Percentiles rank a stretch among this genome's conserved stretches.
Conservation (phyloP, 2,329 filamentous ascomycete genomes). For the Monascus ruber region DNA sequence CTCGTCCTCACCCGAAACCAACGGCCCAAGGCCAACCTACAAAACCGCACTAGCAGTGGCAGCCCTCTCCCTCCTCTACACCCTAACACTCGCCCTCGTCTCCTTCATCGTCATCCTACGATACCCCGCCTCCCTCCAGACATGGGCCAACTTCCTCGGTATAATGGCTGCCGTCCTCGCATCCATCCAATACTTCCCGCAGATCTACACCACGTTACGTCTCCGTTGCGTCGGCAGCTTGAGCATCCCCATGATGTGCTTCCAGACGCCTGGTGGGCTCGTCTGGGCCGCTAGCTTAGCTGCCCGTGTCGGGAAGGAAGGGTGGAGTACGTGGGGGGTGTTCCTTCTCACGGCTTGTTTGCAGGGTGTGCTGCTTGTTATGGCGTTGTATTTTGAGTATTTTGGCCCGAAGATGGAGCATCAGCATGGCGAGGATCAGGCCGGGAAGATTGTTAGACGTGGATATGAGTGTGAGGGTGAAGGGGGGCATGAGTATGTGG, state of each 20-base stretch:
- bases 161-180: constrained; percentile 68
- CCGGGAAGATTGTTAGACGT: constrained; percentile 5
- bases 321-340: constrained; percentile 94
- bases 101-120: constrained; percentile 56
- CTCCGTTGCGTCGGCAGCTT: constrained; percentile 80
- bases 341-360: constrained; percentile 76
- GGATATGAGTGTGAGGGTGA: constrained; percentile 3
- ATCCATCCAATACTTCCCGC: constrained; percentile 83
- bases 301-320: constrained; percentile 62
- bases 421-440: constrained; percentile 10
- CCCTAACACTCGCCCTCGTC: constrained; percentile 53
- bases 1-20: not conserved
- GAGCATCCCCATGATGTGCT: constrained; percentile 96
- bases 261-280: constrained; percentile 87
- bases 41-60: constrained; percentile 70
- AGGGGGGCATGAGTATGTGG: constrained; percentile 3
- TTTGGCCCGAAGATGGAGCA: constrained; percentile 35
- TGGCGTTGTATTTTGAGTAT: constrained; percentile 64
- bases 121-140: constrained; percentile 52
- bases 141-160: constrained; percentile 79
- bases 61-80: constrained; percentile 60
- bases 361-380: constrained; percentile 67
- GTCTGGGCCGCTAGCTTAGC: constrained; percentile 80
- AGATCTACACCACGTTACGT: constrained; percentile 83
- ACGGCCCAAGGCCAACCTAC: constrained; percentile 46